phyloP scores from a whole-genome alignment of 1,139 yeast genomes.

The Schizosaccharomyces versatilis region DNA sequence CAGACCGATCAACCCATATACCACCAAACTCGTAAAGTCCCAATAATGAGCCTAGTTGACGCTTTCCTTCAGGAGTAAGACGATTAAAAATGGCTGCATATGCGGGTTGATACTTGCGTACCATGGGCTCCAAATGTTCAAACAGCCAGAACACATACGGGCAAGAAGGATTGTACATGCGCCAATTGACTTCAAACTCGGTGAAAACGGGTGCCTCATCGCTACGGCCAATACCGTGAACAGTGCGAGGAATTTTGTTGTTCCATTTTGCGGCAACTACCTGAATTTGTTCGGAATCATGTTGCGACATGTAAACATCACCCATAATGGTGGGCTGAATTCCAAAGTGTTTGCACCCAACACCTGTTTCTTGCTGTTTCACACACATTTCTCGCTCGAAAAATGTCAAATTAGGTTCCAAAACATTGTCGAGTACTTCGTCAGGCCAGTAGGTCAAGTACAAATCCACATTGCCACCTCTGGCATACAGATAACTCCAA shows the following conservation, averaged over 20 bases:
- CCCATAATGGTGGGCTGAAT: neutral
- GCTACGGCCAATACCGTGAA: neutral
- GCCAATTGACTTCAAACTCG: neutral
- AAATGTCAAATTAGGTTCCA: too few species aligned
- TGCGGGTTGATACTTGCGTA: neutral
- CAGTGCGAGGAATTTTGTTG: neutral
- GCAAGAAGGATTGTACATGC: neutral
- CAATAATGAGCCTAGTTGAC: neutral
- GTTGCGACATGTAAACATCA: neutral
- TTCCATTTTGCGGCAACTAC: neutral
- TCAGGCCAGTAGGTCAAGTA: too few species aligned
- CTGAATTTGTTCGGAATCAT: neutral
- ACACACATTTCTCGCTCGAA: neutral
- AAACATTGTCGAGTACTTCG: too few species aligned
- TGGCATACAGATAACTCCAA: too few species aligned
- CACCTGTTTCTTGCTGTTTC: neutral
- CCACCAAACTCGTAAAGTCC: slow-evolving; percentile 1
- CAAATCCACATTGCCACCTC: too few species aligned
- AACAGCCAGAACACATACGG: neutral
- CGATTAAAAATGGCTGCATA: neutral
- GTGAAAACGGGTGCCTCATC: neutral
- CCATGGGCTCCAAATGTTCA: neutral
- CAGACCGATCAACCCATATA: neutral
- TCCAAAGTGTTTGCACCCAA: neutral
- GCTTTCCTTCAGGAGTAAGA: neutral